Base-by-base conservation (phyloP, 2,329 filamentous ascomycete species). In the Colletotrichum costaricense region DNA sequence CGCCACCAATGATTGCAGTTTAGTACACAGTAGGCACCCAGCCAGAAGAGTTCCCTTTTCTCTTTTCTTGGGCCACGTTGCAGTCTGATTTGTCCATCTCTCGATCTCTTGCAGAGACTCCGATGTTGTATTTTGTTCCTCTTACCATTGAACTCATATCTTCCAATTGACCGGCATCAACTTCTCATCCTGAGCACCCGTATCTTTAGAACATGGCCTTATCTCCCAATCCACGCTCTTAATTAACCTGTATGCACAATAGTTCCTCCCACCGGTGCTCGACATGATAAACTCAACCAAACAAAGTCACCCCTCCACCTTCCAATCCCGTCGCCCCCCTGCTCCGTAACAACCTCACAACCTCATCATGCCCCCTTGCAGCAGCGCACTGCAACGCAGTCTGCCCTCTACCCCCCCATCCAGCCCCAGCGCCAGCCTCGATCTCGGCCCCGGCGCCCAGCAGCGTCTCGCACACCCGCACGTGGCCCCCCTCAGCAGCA, bases 321-420 rank as follows among this genome's bases (percentile, higher is more conserved):
- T 72, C 72, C 58, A n/a, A 35, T 42, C 68, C 68, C 72, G 57
- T 71, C 52, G 79, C 78, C 0, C 86, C 86, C 3, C 80, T 80
- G 4, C 80, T 80, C 38, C 80, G 80, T 69, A 88, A 74, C 5
- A 82, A 79, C 68, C 84, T 79, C 3, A 88, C 78, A 33, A 87
- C 76, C 11, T 82, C 82, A 58, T 84, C 79, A 3, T 84, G 80
- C 1, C 82, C 80, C 2, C 79, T 81, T 0, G 87, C 73, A 9
- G 76, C 75, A 16, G 81, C 82, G 3, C 76, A 80, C 69, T 82
- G 81, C 26, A 83, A 59, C 9, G 82, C 79, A 16, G 81, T 83
- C 63, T 81, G 78, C 30, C 54, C 66, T 19, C 54, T 42, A 42
- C 66, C 54, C 35, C 66, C 54, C n/a, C 19, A 19, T 12, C 66